phyloP scores from a whole-genome alignment of 192 early-diverging fungal species.

The Rhizoclosmatium globosum region DNA sequence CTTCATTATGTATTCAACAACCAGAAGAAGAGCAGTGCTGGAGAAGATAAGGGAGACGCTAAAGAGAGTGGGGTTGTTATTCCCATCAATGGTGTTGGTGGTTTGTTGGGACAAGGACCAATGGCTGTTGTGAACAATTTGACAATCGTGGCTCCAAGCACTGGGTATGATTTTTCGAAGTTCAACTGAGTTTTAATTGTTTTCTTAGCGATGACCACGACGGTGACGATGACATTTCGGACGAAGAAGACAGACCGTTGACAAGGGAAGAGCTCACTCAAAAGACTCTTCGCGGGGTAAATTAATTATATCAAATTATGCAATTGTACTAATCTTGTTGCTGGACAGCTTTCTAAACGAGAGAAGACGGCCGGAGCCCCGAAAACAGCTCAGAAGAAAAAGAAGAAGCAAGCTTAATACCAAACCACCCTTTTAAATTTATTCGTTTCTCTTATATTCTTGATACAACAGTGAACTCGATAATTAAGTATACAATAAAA shows the following conservation, averaged over 20 bases:
- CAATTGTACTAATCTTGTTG: background rate
- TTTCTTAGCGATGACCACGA: slow-evolving; percentile 60
- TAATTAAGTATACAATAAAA: too few species aligned
- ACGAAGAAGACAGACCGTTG: slow-evolving; percentile 65
- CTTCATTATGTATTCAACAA: slow-evolving; percentile 59
- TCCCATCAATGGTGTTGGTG: slow-evolving; percentile 46
- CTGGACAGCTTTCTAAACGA: slow-evolving; percentile 39
- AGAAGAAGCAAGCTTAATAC: slow-evolving; percentile 28
- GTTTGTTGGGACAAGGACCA: slow-evolving; percentile 63
- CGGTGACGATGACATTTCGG: slow-evolving; percentile 56
- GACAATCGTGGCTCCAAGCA: slow-evolving; percentile 59
- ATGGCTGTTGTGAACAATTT: slow-evolving; percentile 52
- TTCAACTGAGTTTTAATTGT: background rate
- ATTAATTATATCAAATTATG: background rate
- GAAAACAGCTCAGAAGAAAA: slow-evolving; percentile 38
- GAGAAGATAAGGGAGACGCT: slow-evolving; percentile 38
- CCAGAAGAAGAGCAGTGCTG: slow-evolving; percentile 53
- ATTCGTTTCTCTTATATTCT: too few species aligned
- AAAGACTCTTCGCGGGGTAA: slow-evolving; percentile 59
- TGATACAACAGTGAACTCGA: too few species aligned
- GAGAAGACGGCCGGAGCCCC: slow-evolving; percentile 41
- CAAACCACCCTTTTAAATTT: background rate
- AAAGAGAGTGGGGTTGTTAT: slow-evolving; percentile 41
- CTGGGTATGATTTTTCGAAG: slow-evolving; percentile 43
- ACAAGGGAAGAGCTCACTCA: slow-evolving; percentile 62